Base-by-base conservation (phyloP, 495 filamentous ascomycete genomes). In the Aspergillus affinis region DNA sequence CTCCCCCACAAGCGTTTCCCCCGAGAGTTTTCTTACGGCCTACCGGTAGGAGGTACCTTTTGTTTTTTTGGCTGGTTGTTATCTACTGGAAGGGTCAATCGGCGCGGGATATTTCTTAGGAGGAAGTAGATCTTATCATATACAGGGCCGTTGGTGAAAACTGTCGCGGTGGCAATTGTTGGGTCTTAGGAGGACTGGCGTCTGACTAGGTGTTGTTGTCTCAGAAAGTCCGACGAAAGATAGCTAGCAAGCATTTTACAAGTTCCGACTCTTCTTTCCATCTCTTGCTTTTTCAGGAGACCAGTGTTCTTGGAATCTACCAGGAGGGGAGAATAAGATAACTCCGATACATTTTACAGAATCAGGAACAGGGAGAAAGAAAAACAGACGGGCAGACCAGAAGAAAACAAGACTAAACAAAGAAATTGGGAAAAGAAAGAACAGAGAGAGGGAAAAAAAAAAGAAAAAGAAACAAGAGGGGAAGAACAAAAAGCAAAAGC, bases 241-340 rank as follows among this genome's bases (percentile, higher is more conserved):
- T 80, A 80, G 77, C 75, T 79, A 80, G 76, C 75, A 80, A 80
- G 69, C 78, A 80, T 80, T 74, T 70, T 74, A 78, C 75, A 80
- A 78, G 67, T 77, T 78, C 60, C 72, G 74, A 71, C 71, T 70
- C 68, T 73, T 71, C 62, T 69, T 65, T 76, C 70, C 73, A 75
- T 72, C 72, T 76, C 67, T 73, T 71, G 67, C 65, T 70, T 58
- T 63, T 73, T 61, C 72, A 67, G 66, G 67, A 64, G 65, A 63
- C 51, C 59, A 54, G 61, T 67, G n/a, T 57, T 65, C 29, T 54
- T 54, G 59, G 55, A 66, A 66, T 61, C 57, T 65, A 70, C 13
- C 64, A 70, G 70, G 62, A 69, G 66, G 66, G 64, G 67, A 69
- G 63, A 65, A 69, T 66, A 72, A 67, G 65, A 59, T 59, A 61